Conservation (phyloP, 2,329 filamentous ascomycete genomes). For the Xylaria digitata region DNA sequence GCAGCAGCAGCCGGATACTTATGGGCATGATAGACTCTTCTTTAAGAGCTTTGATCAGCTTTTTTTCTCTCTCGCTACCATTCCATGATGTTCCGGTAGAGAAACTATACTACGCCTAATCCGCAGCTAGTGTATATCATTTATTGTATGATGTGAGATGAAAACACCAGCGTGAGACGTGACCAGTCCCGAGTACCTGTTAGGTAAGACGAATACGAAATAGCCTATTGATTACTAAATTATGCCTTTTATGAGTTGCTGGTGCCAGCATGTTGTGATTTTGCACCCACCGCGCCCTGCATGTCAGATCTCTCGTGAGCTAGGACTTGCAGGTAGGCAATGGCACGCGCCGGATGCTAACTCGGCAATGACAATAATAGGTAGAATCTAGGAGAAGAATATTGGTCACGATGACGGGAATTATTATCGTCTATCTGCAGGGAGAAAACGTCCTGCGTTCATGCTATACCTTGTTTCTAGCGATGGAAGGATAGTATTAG, state of each 20-base stretch:
- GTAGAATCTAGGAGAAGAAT: too few species aligned
- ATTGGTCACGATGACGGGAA: too few species aligned
- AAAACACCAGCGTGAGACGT: not conserved
- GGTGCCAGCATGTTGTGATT: slow-evolving; percentile 12
- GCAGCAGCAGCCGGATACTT: slow-evolving; percentile 5
- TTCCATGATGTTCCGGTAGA: not conserved
- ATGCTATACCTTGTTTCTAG: too few species aligned
- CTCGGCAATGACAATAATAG: too few species aligned
- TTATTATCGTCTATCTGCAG: too few species aligned
- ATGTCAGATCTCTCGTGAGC: not conserved
- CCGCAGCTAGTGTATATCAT: not conserved
- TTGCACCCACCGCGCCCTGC: not conserved
- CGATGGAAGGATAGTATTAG: too few species aligned
- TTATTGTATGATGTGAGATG: slow-evolving; percentile 8
- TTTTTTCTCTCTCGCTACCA: not conserved
- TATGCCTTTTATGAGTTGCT: not conserved
- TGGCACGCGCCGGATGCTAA: too few species aligned
- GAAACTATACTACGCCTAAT: not conserved
- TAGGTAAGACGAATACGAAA: too few species aligned
- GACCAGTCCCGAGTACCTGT: not conserved
- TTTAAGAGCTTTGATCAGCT: not conserved
- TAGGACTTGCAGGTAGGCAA: not conserved
- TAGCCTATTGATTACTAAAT: too few species aligned
- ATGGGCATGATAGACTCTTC: not conserved
- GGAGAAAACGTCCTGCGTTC: too few species aligned